Conservation (phyloP, 148 eudicot genomes). For the Cornus suecica region DNA sequence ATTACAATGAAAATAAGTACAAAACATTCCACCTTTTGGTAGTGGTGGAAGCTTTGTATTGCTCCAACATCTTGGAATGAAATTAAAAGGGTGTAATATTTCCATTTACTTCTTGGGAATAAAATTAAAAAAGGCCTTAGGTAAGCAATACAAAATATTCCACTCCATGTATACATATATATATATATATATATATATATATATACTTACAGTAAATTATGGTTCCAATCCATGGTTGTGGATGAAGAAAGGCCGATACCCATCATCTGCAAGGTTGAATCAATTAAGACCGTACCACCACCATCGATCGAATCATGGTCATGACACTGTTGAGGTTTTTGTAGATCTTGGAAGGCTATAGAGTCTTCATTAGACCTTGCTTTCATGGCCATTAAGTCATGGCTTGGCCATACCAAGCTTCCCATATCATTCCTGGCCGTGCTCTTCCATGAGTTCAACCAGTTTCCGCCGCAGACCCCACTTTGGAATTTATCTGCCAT, state of each 20-base stretch:
- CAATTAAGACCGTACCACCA: slow-evolving; percentile 19
- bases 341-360: slow-evolving; percentile 22
- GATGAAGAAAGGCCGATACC: slow-evolving; percentile 42
- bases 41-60: slow-evolving; percentile 12
- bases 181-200: neutral
- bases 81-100: neutral
- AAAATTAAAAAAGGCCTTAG: too few relatives aligned
- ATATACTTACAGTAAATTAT: slow-evolving; percentile 47
- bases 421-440: slow-evolving; percentile 30
- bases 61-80: too few relatives aligned
- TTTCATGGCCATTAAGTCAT: slow-evolving; percentile 30
- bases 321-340: neutral
- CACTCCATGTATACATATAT: neutral
- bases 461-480: slow-evolving; percentile 53
- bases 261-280: slow-evolving; percentile 40
- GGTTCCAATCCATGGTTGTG: slow-evolving; percentile 52
- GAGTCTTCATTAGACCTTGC: slow-evolving; percentile 28
- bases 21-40: slow-evolving; percentile 16
- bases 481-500: slow-evolving; percentile 73
- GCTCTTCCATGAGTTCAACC: slow-evolving; percentile 53
- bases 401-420: slow-evolving; percentile 42
- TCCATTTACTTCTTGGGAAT: too few relatives aligned
- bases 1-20: slow-evolving; percentile 19
- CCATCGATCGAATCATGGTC: slow-evolving; percentile 3
- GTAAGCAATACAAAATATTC: too few relatives aligned